Percentiles rank a stretch among this genome's conserved stretches.
Evolutionary conservation across 371 early-diverging fungal species (phyloP).

Genomic region (Coemansia sp.): DNA sequence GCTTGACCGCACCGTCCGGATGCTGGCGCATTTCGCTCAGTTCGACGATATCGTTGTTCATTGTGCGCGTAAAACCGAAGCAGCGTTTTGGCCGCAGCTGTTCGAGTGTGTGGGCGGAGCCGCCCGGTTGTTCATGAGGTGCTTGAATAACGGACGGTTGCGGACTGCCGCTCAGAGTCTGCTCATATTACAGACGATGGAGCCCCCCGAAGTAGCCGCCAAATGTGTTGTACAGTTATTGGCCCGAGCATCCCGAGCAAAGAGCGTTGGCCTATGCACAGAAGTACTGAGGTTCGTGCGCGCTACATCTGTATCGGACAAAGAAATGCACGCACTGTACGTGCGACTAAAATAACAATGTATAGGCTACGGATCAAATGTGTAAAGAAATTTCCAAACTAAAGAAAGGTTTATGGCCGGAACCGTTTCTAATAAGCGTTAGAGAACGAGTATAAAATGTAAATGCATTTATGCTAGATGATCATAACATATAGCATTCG

Average conservation of each 20-base stretch:
- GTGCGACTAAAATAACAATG: not conserved
- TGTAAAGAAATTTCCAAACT: too few species aligned
- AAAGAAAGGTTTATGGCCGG: too few species aligned
- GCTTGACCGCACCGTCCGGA: constrained; percentile 53
- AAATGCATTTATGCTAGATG: too few species aligned
- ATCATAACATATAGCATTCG: too few species aligned
- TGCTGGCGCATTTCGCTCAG: constrained; percentile 55
- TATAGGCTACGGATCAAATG: too few species aligned
- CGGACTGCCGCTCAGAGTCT: constrained; percentile 63
- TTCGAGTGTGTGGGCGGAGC: constrained; percentile 61
- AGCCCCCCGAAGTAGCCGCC: constrained; percentile 54
- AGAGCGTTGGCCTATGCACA: constrained; percentile 48
- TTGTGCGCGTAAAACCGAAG: constrained; percentile 67
- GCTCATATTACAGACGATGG: constrained; percentile 63
- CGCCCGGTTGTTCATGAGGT: constrained; percentile 54
- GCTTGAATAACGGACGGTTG: constrained; percentile 27
- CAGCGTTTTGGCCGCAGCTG: constrained; percentile 61
- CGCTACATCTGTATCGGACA: constrained; percentile 29
- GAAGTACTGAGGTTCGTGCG: constrained; percentile 38
- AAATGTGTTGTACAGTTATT: constrained; percentile 52
- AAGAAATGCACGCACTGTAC: constrained; percentile 4
- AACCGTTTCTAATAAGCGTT: too few species aligned
- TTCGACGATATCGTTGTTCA: constrained; percentile 61
- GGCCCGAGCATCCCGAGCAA: constrained; percentile 49
- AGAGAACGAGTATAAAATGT: too few species aligned